Percentiles rank a stretch among this genome's conserved stretches.
phyloP scores from a whole-genome alignment of 768 basidiomycete genomes.

The Termitomyces sp. region DNA sequence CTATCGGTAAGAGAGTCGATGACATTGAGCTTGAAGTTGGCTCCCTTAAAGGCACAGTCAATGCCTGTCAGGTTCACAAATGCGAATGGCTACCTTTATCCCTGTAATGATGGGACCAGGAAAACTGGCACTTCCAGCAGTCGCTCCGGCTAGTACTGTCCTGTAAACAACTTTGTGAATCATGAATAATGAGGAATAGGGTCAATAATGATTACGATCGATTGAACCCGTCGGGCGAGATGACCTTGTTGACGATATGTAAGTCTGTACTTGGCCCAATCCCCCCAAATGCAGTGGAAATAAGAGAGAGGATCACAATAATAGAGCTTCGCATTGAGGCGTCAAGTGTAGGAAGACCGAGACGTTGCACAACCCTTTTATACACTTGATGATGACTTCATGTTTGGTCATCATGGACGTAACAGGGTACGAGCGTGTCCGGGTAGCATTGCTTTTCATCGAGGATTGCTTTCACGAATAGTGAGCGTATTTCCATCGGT shows the following conservation, averaged over 20 bases:
- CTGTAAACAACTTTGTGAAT: background rate
- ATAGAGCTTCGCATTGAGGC: background rate
- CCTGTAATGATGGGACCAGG: constrained; percentile 1
- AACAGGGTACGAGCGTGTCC: too few species aligned
- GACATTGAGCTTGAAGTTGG: background rate
- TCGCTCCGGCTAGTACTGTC: background rate
- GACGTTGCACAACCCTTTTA: background rate
- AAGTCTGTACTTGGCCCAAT: background rate
- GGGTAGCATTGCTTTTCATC: too few species aligned
- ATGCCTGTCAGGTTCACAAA: background rate
- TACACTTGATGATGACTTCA: background rate
- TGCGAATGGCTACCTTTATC: background rate
- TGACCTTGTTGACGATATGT: background rate
- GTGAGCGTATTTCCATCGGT: too few species aligned
- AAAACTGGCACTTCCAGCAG: background rate
- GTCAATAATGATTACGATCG: background rate
- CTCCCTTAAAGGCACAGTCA: background rate
- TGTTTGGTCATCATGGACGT: too few species aligned
- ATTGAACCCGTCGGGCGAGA: background rate
- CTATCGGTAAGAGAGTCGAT: background rate
- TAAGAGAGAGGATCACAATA: background rate
- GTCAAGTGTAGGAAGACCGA: background rate
- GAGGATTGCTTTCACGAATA: too few species aligned
- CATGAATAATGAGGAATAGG: too few species aligned
- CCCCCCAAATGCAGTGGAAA: background rate